Percentiles rank a stretch among this genome's conserved stretches.
phyloP scores from a whole-genome alignment of 352 stramenopile species.

The Globisporangium middletonii region DNA sequence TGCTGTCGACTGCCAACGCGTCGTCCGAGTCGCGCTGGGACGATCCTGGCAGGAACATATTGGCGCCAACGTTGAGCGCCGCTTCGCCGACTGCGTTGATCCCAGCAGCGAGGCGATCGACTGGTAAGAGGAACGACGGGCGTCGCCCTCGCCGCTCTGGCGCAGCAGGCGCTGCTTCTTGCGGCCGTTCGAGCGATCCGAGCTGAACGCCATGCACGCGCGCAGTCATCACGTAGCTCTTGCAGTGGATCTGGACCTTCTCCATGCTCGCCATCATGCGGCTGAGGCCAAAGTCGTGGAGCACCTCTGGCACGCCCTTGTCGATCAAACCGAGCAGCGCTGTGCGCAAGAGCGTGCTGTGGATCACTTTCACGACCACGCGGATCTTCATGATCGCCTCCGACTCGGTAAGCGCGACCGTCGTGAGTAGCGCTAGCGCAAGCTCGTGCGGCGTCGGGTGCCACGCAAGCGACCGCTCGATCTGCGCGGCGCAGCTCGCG shows the following conservation, averaged over 20 bases:
- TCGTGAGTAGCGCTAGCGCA: slow-evolving; percentile 12
- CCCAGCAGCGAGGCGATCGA: too few species aligned
- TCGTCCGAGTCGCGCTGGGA: too few species aligned
- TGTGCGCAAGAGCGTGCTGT: slow-evolving; percentile 19
- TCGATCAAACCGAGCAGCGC: slow-evolving; percentile 23
- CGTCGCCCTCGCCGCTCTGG: not conserved
- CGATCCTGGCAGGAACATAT: too few species aligned
- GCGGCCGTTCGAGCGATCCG: not conserved
- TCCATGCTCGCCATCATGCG: slow-evolving; percentile 15
- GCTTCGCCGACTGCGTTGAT: too few species aligned
- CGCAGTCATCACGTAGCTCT: too few species aligned
- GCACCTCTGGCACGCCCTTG: slow-evolving; percentile 19
- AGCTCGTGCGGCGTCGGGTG: slow-evolving; percentile 5
- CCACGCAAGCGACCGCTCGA: slow-evolving; percentile 14
- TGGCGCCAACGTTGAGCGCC: too few species aligned
- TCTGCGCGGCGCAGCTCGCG: slow-evolving; percentile 5
- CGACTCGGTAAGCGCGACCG: slow-evolving; percentile 12
- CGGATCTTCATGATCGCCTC: slow-evolving; percentile 19
- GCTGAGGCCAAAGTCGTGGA: slow-evolving; percentile 21
- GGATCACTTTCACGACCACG: slow-evolving; percentile 17
- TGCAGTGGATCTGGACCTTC: not conserved
- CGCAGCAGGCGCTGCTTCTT: not conserved
- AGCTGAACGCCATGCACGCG: not conserved
- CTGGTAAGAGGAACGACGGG: too few species aligned
- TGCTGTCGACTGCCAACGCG: too few species aligned